Base-by-base conservation (phyloP, 345 rosid genomes). In the Iberis pinnata region DNA sequence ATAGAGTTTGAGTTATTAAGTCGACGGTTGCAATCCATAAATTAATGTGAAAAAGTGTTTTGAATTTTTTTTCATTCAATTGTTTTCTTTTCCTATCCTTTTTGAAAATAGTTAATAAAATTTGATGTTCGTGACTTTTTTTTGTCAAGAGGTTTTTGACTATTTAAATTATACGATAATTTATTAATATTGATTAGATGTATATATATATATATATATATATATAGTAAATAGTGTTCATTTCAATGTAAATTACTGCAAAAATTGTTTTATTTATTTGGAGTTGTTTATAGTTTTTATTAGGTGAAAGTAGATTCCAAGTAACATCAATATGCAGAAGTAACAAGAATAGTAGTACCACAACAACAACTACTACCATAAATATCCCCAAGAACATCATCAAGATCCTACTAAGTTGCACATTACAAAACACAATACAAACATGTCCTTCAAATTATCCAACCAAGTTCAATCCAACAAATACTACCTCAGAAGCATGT, bases 391-490 rank as follows among this genome's bases (percentile, higher is more conserved):
- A 42, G 29, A 41, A 15, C 43, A 19, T 43, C 43, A 37, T 31
- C 27, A 66, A 47, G 36, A 32, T 48, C 22, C 69, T 70, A 24
- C 64, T 78, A 33, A 60, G 63, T 49, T 78, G 83, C 71, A 41
- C 76, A 8, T 0, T 8, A n/a, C 15, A 18, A 27, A 40, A 57
- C 17, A 14, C 13, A 40, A 31, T 5, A 51, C 72, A 15, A 40
- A 62, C 53, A 42, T 80, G 83, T 35, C 68, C 64, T 0, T 18
- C 56, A 31, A 71, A 60, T 17, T 65, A 72, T 14, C 58, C 72
- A n/a, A 36, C 39, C 15, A 11, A 19, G 18, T 77, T 35, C 16
- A 7, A 61, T 13, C 58, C 10, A 12, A 8, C 1, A n/a, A 56
- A n/a, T n/a, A n/a, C 19, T 13, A 18, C 60, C 41, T 10, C 70